Base-by-base conservation (phyloP, 192 early-diverging fungal genomes). In the Coemansia sp. region DNA sequence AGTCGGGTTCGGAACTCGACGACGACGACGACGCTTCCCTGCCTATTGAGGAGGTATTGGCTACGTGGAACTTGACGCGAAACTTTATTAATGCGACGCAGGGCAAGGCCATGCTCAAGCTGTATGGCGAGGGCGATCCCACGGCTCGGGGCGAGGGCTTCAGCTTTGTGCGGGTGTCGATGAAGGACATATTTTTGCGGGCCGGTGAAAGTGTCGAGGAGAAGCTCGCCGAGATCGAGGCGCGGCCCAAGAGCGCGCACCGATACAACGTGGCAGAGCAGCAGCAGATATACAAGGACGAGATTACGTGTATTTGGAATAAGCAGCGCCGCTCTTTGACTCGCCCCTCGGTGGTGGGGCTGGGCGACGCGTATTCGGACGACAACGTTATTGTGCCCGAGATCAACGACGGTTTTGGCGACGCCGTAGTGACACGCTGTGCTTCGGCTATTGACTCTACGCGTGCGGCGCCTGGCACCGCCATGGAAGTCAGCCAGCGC, bases 161-260 rank as follows among this genome's bases (percentile, higher is more conserved):
- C 68, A 98, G 96, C 85, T 99, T 96, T 77, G 94, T 99, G 65
- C 89, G 96, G 29, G 93, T 93, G 22, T 93, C 92, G 14, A 98
- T 98, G 95, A 98, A 97, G 80, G 97, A 98, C 63, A 96, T 97
- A 59, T 96, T 98, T 65, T 83, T 97, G 68, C 84, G 93, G 20
- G 86, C 89, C 11, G 93, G 94, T 20, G 94, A 95, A 73, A 90
- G 88, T 31, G 88, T 90, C 11, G 89, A 93, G 60, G 93, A 94
- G 47, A 90, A 91, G 76, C 74, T 90, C 45, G 92, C 91, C n/a
- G 88, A 93, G 76, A 93, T 94, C 42, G 90, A 93, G 63, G 84
- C 87, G 7, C 68, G 89, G 24, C 92, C 92, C 15, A 94, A 94
- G 77, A 92, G 90, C 67, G 90, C 89, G 0, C 92, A 94, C 67